A percentile compares a stretch with the other conserved stretches of the same genome.
phyloP scores from a whole-genome alignment of 2,329 filamentous ascomycete genomes.

The Arthrobotrys iridis region DNA sequence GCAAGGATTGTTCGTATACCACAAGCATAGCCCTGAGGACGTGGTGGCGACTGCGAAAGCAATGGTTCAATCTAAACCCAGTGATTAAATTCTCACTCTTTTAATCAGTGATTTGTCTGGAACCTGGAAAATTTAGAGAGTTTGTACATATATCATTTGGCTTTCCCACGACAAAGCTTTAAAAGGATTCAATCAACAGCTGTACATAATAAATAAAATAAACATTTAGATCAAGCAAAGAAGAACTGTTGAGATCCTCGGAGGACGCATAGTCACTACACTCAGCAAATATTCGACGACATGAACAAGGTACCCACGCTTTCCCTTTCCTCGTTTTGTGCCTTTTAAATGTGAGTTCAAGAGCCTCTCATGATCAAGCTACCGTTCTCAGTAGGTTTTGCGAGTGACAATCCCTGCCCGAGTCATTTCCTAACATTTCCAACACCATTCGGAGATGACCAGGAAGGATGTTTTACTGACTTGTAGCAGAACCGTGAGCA shows the following conservation, averaged over 20 bases:
- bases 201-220: conserved; percentile 21
- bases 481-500: too few species aligned
- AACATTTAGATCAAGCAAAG: background rate
- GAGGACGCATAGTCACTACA: too few species aligned
- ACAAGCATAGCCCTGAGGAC: conserved; percentile 88
- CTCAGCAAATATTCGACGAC: too few species aligned
- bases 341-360: too few species aligned
- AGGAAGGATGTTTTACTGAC: too few species aligned
- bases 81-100: background rate
- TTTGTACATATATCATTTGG: too few species aligned
- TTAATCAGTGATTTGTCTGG: too few species aligned
- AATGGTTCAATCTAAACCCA: conserved; percentile 14
- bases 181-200: too few species aligned
- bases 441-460: background rate
- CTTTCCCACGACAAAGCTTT: too few species aligned
- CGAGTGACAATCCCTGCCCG: background rate
- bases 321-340: too few species aligned
- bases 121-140: background rate
- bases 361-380: too few species aligned
- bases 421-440: background rate
- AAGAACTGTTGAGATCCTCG: background rate
- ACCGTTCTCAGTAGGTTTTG: background rate
- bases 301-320: too few species aligned
- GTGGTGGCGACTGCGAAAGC: conserved; percentile 74
- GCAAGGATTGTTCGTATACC: conserved; percentile 93